Conservation (phyloP, 2,329 filamentous ascomycete species). For the Stagonosporopsis chrysanthemi region DNA sequence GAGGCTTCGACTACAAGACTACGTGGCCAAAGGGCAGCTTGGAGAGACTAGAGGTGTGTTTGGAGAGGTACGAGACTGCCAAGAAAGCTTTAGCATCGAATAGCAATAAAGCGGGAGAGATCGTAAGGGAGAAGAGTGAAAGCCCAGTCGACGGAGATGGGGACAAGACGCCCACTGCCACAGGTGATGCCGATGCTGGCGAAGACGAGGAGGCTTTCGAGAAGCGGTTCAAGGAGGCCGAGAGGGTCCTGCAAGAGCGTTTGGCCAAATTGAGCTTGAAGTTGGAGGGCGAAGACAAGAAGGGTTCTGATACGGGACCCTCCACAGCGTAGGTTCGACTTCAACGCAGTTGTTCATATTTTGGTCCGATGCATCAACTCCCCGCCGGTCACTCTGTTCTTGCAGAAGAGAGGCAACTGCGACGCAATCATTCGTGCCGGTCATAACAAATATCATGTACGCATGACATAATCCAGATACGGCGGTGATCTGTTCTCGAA, state of each 20-base stretch:
- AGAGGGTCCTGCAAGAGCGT: constrained; percentile 38
- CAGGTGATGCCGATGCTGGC: constrained; percentile 27
- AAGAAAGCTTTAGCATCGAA: not conserved
- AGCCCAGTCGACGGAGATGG: constrained; percentile 22
- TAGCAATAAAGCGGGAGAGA: not conserved
- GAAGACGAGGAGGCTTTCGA: constrained; percentile 45
- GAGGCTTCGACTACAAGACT: constrained; percentile 18
- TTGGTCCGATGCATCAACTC: not conserved
- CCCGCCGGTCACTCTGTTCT: too few relatives aligned
- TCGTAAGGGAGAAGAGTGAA: constrained; percentile 9
- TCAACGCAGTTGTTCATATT: not conserved
- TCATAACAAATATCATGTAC: too few relatives aligned
- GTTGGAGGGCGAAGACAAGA: not conserved
- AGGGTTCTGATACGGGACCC: not conserved
- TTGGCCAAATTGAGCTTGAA: constrained; percentile 42
- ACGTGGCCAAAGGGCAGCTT: constrained; percentile 43
- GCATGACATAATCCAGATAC: too few relatives aligned
- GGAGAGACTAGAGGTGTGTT: constrained; percentile 30
- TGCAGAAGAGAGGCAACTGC: too few relatives aligned
- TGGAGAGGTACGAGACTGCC: constrained; percentile 17
- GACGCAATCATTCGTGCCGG: too few relatives aligned
- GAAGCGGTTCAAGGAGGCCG: constrained; percentile 34
- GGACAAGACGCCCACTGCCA: constrained; percentile 45
- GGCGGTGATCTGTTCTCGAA: too few relatives aligned
- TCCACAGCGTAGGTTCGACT: not conserved